Percentiles rank a stretch among this genome's conserved stretches.
Conservation (phyloP, 2,329 filamentous ascomycete species). For the Penicillium sp. region DNA sequence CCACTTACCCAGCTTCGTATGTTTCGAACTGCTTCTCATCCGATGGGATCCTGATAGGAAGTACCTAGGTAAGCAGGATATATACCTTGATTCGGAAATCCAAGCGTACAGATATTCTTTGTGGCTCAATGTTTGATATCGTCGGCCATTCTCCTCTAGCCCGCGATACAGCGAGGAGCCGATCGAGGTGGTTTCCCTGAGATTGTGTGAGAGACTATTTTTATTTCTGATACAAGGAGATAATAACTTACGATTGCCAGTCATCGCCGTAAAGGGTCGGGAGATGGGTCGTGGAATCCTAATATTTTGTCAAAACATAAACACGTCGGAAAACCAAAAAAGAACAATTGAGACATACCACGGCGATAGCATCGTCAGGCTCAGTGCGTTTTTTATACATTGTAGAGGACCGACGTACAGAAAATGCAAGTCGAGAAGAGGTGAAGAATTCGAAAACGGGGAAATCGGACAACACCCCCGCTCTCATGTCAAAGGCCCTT, state of each 20-base stretch:
- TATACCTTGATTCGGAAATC: neutral
- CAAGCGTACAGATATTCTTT: constrained; percentile 14
- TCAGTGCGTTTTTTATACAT: neutral
- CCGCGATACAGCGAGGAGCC: constrained; percentile 18
- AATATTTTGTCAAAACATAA: neutral
- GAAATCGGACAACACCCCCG: neutral
- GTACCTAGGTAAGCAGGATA: neutral
- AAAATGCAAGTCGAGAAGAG: neutral
- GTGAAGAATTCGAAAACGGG: no score
- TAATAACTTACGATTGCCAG: constrained; percentile 7
- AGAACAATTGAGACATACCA: neutral
- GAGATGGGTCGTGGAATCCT: neutral
- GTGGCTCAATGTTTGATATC: constrained; percentile 17
- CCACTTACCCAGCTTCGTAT: constrained; percentile 13
- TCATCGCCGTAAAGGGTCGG: constrained; percentile 5
- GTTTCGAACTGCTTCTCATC: constrained; percentile 14
- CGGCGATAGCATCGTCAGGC: neutral
- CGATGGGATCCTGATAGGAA: constrained; percentile 7
- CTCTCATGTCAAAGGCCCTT: neutral
- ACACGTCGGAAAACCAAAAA: neutral
- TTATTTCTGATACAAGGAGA: constrained; percentile 6
- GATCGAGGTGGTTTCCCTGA: constrained; percentile 16
- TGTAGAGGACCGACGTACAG: neutral
- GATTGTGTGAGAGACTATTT: neutral
- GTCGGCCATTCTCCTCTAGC: constrained; percentile 16